Percentiles rank a stretch among this genome's conserved stretches.
These are phyloP conservation scores for Zygosaccharomyces pseudorouxii DNA, from an alignment of 805 yeast genomes.

Conservation along the genomic window DNA sequence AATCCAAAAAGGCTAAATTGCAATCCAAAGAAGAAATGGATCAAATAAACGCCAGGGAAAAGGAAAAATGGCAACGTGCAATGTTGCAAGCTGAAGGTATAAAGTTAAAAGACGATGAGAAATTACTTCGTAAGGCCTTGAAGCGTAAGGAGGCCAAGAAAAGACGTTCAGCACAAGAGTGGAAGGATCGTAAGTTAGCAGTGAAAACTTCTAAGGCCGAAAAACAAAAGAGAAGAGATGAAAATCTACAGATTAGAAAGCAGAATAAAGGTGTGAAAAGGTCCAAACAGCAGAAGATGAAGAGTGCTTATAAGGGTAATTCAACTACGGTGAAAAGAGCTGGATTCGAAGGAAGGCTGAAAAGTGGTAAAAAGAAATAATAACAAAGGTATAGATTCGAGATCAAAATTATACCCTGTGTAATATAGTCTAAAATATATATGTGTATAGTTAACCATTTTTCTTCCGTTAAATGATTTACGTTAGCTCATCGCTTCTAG, in stretches of 20 bases:
- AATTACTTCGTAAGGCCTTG: conserved; percentile 75
- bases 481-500: not conserved
- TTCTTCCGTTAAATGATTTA: not conserved
- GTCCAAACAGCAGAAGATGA: conserved; percentile 65
- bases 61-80: conserved; percentile 80
- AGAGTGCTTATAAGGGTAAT: conserved; percentile 56
- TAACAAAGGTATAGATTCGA: not conserved
- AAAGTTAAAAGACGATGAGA: conserved; percentile 86
- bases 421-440: not conserved
- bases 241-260: conserved; percentile 76
- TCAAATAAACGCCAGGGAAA: conserved; percentile 53
- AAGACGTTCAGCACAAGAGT: conserved; percentile 81
- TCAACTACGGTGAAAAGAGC: conserved; percentile 56
- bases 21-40: conserved; percentile 59
- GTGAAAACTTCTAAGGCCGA: conserved; percentile 72
- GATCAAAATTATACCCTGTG: not conserved
- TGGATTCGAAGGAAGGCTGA: conserved; percentile 80
- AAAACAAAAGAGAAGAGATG: conserved; percentile 84
- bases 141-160: conserved; percentile 79
- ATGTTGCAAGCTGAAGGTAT: conserved; percentile 84
- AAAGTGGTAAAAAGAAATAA: conserved; percentile 31
- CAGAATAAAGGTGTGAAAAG: conserved; percentile 81
- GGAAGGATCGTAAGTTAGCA: conserved; percentile 83
- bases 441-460: not conserved
- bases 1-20: conserved; percentile 64